Evolutionary conservation across 495 filamentous ascomycete species (phyloP).

Genomic region (Pyronema omphalodes): DNA sequence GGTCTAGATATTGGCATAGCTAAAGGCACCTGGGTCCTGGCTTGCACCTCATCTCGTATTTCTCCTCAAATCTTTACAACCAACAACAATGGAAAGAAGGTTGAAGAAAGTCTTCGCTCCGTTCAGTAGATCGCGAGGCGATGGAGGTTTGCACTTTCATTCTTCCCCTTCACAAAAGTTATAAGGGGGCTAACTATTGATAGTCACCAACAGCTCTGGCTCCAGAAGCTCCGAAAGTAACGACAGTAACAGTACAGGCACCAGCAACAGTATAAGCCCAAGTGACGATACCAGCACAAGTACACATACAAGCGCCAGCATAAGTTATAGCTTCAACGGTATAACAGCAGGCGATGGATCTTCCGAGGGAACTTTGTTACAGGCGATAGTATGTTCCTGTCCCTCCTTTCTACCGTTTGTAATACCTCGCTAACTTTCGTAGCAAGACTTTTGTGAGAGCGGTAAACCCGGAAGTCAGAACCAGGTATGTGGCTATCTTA

Average conservation of each 20-base stretch:
- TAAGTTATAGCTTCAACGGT: neutral
- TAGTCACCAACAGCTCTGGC: neutral
- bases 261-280: neutral
- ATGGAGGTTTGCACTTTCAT: neutral
- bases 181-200: neutral
- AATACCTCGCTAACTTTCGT: neutral
- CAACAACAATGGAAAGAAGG: neutral
- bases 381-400: neutral
- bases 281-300: too few relatives aligned
- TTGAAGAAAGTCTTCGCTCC: slow-evolving; percentile 5
- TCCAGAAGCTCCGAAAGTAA: too few relatives aligned
- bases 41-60: too few relatives aligned
- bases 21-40: too few relatives aligned
- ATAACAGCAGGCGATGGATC: neutral
- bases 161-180: neutral
- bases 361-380: neutral
- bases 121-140: neutral
- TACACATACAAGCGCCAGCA: too few relatives aligned
- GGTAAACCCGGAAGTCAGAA: slow-evolving; percentile 36
- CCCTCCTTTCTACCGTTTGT: neutral
- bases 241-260: neutral
- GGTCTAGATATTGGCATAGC: too few relatives aligned
- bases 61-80: too few relatives aligned
- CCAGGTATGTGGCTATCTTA: neutral
- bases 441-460: slow-evolving; percentile 60